Conservation (phyloP, 345 rosid species). For the Syzygium aromaticum region DNA sequence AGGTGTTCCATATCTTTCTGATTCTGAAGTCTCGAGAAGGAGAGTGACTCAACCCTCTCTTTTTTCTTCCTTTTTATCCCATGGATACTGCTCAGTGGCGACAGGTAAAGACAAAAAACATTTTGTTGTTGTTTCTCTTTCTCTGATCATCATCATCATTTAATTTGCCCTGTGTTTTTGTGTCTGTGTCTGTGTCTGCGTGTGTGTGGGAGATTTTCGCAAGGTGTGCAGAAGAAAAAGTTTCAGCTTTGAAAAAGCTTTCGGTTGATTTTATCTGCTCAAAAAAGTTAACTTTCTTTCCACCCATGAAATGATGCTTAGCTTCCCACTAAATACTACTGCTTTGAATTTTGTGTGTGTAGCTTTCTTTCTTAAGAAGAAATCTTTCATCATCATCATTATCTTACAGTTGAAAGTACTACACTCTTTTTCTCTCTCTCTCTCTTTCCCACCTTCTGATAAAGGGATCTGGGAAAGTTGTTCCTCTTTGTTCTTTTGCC, state of each 20-base stretch:
- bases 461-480: constrained; percentile 10
- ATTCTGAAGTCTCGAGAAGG: not conserved
- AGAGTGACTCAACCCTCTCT: not conserved
- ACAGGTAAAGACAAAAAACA: constrained; percentile 22
- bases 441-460: not conserved
- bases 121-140: not conserved
- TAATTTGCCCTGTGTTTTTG: not conserved
- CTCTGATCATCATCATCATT: not conserved
- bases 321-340: not conserved
- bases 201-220: not conserved
- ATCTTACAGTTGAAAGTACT: constrained; percentile 10
- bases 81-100: constrained; percentile 35
- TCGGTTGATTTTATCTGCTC: constrained; percentile 1
- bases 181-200: not conserved
- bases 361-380: constrained; percentile 8
- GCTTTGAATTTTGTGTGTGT: constrained; percentile 17
- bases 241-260: not conserved
- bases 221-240: not conserved
- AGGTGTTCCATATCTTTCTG: not conserved
- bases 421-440: not conserved
- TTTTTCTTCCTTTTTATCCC: constrained; percentile 9
- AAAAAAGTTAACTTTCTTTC: not conserved
- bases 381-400: constrained; percentile 1
- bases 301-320: constrained; percentile 7
- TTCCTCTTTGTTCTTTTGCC: constrained; percentile 9